phyloP scores from a whole-genome alignment of 768 basidiomycete genomes.

The Macrolepiota fuliginosa region DNA sequence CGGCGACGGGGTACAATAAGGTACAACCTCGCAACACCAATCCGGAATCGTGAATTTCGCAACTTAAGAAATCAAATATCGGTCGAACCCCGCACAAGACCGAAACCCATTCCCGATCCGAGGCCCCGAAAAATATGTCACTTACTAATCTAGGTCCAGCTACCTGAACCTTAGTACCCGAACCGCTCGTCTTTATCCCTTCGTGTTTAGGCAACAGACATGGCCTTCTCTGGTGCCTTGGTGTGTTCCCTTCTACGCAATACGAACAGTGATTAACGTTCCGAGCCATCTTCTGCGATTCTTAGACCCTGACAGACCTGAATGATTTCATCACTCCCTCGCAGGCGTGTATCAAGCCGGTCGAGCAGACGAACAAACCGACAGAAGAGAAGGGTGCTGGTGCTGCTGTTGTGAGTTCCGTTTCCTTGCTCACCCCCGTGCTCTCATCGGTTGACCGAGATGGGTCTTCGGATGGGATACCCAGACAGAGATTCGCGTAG shows the following conservation, averaged over 20 bases:
- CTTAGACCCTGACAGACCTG: conserved; percentile 87
- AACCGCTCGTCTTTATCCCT: background rate
- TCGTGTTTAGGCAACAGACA: conserved; percentile 25
- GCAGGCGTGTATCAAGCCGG: conserved; percentile 97
- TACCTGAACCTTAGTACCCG: background rate
- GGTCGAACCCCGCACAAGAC: background rate
- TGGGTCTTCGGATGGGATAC: background rate
- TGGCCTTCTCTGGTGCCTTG: conserved; percentile 88
- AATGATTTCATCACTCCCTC: conserved; percentile 98
- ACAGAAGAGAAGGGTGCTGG: conserved; percentile 29
- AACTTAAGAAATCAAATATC: too few relatives aligned
- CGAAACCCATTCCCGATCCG: conserved; percentile 11
- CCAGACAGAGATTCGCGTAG: conserved; percentile 92
- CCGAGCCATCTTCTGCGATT: background rate
- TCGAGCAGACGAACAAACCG: conserved; percentile 44
- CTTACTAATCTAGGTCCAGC: conserved; percentile 13
- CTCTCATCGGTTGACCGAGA: background rate
- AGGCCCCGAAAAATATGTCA: conserved; percentile 9
- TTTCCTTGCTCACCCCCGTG: background rate
- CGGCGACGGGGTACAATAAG: too few relatives aligned
- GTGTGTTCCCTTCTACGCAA: conserved; percentile 37
- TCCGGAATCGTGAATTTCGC: too few relatives aligned
- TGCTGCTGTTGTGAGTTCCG: conserved; percentile 33
- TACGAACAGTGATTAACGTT: conserved; percentile 7
- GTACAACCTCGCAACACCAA: too few relatives aligned